Percentiles rank a stretch among this genome's conserved stretches.
Evolutionary conservation across 139 green algal species (phyloP).

Genomic region (Coccomyxa sp.): DNA sequence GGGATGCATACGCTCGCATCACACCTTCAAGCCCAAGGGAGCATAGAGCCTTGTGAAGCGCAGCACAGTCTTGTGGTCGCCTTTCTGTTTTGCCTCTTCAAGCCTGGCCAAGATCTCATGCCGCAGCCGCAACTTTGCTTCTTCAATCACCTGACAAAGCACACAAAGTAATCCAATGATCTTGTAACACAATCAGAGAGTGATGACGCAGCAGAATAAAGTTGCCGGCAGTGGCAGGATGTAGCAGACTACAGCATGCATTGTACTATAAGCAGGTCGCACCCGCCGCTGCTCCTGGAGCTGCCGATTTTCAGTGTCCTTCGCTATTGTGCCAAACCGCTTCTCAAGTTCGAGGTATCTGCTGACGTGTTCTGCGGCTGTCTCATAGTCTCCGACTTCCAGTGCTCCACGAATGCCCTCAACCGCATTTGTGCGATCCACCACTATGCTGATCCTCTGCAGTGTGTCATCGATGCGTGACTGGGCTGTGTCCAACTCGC

Average conservation of each 20-base stretch:
- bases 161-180: too few relatives aligned
- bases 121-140: conserved; percentile 59
- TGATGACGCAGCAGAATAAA: too few relatives aligned
- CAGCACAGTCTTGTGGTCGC: conserved; percentile 63
- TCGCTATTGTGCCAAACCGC: conserved; percentile 20
- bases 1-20: not conserved
- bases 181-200: too few relatives aligned
- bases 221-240: too few relatives aligned
- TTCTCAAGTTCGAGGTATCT: conserved; percentile 76
- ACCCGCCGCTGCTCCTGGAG: conserved; percentile 39
- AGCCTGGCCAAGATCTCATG: conserved; percentile 52
- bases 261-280: too few relatives aligned
- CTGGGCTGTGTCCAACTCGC: conserved; percentile 76
- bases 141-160: conserved; percentile 54
- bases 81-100: conserved; percentile 42
- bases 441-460: conserved; percentile 57
- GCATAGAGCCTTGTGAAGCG: conserved; percentile 74
- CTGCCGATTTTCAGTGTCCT: conserved; percentile 37
- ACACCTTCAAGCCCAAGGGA: conserved; percentile 64
- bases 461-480: conserved; percentile 57
- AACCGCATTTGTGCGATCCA: conserved; percentile 75
- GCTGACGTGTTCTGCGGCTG: conserved; percentile 68
- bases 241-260: too few relatives aligned
- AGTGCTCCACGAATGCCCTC: conserved; percentile 56
- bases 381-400: conserved; percentile 79